Evolutionary conservation across 768 basidiomycete genomes (phyloP), one percentile per base, ranked within the genome.

Genomic region (Suillus alpinus): DNA sequence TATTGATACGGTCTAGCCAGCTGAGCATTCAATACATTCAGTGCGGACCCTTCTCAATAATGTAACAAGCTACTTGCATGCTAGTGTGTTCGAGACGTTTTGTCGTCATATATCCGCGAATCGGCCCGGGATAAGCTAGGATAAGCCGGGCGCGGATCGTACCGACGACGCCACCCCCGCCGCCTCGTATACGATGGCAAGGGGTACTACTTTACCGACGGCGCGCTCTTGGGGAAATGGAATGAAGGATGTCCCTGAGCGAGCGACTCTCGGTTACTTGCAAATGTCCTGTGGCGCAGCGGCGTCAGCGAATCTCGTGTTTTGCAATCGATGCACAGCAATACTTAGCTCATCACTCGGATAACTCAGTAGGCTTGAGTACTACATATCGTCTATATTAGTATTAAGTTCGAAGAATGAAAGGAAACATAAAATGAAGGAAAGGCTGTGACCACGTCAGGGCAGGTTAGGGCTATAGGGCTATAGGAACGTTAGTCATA

Each of bases 211-310:
- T 34, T 47, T 29, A 7, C 46, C 46, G 64, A 1, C 71, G 77
- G 62, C 81, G 81, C 10, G 78, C 76, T 32, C 80, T 79, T 79
- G 32, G 81, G 81, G 77, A 82, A 83, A 4, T 82, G 81, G 34
- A 82, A 77, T 0, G 76, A 76, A 1, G 46, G 77, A 74, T 4
- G 73, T 78, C 26, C 81, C 81, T 8, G 77, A 76, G 5, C 80
- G 81, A 3, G 79, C 81, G 0, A 80, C 79, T 62, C 78, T 60
- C 34, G 82, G 65, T 63, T 82, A 80, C 29, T 80, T 79, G 65
- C 82, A 81, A 4, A 26, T 18, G 29, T 31, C 47, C 18, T 18
- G 50, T 6, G 32, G 50, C 3, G 6, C 7, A 1, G 10, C 14
- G 31, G 32, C 29, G 10, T 50, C 29, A n/a, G 29, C 6, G 14